Evolutionary conservation across 331 rosid genomes (phyloP).

Genomic region (Prunus yedoensis): DNA sequence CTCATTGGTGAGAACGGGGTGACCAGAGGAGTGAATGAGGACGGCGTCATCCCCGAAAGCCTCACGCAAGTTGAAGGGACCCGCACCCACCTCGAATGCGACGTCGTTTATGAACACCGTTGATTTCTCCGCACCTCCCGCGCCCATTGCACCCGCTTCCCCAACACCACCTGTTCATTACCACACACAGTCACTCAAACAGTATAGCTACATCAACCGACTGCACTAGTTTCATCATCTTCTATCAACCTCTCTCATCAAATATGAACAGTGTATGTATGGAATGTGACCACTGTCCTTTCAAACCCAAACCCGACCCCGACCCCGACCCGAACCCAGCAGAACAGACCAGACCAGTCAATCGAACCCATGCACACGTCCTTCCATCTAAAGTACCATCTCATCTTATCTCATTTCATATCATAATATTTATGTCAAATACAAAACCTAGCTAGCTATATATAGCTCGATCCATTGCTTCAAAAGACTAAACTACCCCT

Average conservation of each 20-base stretch:
- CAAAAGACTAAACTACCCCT: neutral
- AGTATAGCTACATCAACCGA: neutral
- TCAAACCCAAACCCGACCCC: neutral
- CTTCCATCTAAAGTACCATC: slow-evolving; percentile 16
- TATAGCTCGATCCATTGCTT: neutral
- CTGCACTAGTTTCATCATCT: too few relatives aligned
- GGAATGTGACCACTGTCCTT: too few relatives aligned
- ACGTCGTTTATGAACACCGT: slow-evolving; percentile 89
- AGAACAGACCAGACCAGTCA: neutral
- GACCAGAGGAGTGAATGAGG: slow-evolving; percentile 78
- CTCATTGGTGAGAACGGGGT: slow-evolving; percentile 77
- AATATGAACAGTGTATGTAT: too few relatives aligned
- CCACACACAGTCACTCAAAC: neutral
- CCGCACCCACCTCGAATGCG: slow-evolving; percentile 70
- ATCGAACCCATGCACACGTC: slow-evolving; percentile 79
- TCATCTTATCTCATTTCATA: too few relatives aligned
- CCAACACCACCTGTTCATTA: slow-evolving; percentile 41
- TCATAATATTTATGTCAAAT: neutral
- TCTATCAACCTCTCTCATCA: too few relatives aligned
- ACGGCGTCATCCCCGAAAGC: slow-evolving; percentile 85
- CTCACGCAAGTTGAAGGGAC: slow-evolving; percentile 78
- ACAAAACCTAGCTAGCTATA: neutral
- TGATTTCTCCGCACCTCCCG: slow-evolving; percentile 37
- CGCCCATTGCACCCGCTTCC: slow-evolving; percentile 38
- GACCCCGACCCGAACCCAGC: too few relatives aligned